Evolutionary conservation across 2,329 filamentous ascomycete species (phyloP).

Genomic region (Orbilia ellipsospora): DNA sequence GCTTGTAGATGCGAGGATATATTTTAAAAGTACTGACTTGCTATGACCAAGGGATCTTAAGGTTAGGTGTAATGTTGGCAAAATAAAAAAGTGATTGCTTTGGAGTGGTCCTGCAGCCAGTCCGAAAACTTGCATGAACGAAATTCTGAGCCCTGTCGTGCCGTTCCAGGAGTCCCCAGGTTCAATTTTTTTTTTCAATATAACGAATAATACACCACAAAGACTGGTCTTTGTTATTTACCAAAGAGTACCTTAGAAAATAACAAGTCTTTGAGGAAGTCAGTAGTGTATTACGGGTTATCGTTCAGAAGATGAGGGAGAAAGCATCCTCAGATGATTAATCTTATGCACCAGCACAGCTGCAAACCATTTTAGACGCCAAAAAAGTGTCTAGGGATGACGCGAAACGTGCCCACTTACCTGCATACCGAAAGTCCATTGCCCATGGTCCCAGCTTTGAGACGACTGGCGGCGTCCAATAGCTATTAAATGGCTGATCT

Average conservation of each 20-base stretch:
- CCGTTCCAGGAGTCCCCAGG: slow-evolving; percentile 8
- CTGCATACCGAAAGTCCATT: slow-evolving; percentile 35
- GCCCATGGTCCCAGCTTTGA: too few relatives aligned
- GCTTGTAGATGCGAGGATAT: slow-evolving; percentile 5
- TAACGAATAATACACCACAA: not conserved
- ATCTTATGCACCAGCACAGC: not conserved
- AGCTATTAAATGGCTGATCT: slow-evolving; percentile 1
- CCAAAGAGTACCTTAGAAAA: too few relatives aligned
- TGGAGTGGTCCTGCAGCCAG: slow-evolving; percentile 25
- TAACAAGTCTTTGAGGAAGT: too few relatives aligned
- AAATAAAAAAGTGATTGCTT: slow-evolving; percentile 20
- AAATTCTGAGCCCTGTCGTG: slow-evolving; percentile 18
- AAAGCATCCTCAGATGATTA: not conserved
- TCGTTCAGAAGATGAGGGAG: not conserved
- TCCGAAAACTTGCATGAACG: not conserved
- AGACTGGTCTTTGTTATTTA: too few relatives aligned
- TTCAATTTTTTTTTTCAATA: not conserved
- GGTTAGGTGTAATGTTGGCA: slow-evolving; percentile 9
- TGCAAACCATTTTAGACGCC: not conserved
- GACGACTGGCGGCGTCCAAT: not conserved
- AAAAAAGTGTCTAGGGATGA: slow-evolving; percentile 44
- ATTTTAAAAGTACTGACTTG: slow-evolving; percentile 30
- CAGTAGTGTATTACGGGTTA: not conserved
- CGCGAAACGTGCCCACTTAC: slow-evolving; percentile 53
- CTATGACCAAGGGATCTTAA: slow-evolving; percentile 31